Percentiles rank a stretch among this genome's conserved stretches.
Conservation (phyloP, 2,329 filamentous ascomycete genomes). For the Aspergillus calidoustus region DNA sequence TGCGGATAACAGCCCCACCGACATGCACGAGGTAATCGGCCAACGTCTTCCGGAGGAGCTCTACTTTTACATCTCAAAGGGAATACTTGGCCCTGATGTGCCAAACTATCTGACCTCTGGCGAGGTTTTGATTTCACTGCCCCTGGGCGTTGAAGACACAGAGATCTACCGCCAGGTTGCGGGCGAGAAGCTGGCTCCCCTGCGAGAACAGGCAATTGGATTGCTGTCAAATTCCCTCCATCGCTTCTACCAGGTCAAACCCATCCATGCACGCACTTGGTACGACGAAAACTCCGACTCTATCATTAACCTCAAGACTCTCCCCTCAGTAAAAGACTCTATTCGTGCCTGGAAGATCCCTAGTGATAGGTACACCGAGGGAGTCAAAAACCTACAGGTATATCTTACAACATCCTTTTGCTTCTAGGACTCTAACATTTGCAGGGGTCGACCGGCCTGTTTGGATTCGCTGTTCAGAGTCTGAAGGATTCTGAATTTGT, state of each 20-base stretch:
- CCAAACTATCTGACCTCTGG: slow-evolving; percentile 82
- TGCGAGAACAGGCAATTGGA: slow-evolving; percentile 76
- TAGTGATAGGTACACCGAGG: slow-evolving; percentile 54
- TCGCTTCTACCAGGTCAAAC: slow-evolving; percentile 79
- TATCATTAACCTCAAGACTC: slow-evolving; percentile 67
- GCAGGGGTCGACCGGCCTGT: slow-evolving; percentile 34
- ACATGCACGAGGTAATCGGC: slow-evolving; percentile 90
- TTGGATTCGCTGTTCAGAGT: slow-evolving; percentile 60
- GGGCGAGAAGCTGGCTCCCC: slow-evolving; percentile 71
- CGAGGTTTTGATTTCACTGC: slow-evolving; percentile 78
- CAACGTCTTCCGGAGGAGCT: slow-evolving; percentile 87
- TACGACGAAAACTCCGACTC: slow-evolving; percentile 71
- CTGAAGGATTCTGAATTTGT: slow-evolving; percentile 73
- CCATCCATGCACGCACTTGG: slow-evolving; percentile 81
- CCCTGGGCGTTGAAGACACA: slow-evolving; percentile 80
- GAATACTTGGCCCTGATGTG: slow-evolving; percentile 77
- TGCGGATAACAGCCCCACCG: slow-evolving; percentile 72
- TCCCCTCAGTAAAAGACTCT: slow-evolving; percentile 58
- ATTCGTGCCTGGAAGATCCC: slow-evolving; percentile 75
- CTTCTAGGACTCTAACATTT: background rate
- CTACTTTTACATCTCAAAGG: slow-evolving; percentile 85
- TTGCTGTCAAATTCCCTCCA: slow-evolving; percentile 80
- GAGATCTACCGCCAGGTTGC: slow-evolving; percentile 81
- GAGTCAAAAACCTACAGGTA: slow-evolving; percentile 39
- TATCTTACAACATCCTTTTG: slow-evolving; percentile 10